These are phyloP conservation scores for Porodaedalea pini DNA, from an alignment of 1,284 basidiomycete species.

Conservation along the genomic window DNA sequence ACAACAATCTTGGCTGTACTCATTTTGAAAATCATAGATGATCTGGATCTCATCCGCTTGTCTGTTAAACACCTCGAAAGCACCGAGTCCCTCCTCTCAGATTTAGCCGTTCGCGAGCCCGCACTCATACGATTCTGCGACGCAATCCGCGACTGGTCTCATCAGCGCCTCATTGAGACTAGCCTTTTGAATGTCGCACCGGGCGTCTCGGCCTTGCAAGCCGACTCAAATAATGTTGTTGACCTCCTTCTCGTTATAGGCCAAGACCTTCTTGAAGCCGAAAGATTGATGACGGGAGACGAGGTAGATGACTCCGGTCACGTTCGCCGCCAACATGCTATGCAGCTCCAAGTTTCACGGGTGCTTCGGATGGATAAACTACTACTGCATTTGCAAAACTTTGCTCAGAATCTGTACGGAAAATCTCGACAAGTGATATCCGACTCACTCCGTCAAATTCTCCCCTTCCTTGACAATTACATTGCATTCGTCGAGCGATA, in stretches of 20 bases:
- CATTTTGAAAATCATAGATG: neutral
- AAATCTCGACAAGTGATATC: neutral
- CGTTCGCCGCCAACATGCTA: neutral
- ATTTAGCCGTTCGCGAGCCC: constrained; percentile 1
- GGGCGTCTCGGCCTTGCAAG: neutral
- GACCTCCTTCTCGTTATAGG: constrained; percentile 9
- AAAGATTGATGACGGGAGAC: too few relatives aligned
- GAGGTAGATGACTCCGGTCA: constrained; percentile 2
- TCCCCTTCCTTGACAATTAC: constrained; percentile 70
- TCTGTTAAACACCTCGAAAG: neutral
- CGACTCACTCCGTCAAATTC: constrained; percentile 36
- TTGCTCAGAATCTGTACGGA: neutral
- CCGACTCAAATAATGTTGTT: constrained; percentile 1
- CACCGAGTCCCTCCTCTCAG: neutral
- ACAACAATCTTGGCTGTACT: neutral
- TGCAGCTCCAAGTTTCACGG: neutral
- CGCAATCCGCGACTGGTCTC: neutral
- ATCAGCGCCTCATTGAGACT: neutral
- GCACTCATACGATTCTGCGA: constrained; percentile 7
- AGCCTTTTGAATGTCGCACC: neutral
- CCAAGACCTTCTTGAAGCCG: constrained; percentile 9
- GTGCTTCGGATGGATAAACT: constrained; percentile 31
- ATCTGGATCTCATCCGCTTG: neutral
- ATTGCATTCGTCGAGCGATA: constrained; percentile 50
- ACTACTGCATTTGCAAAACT: constrained; percentile 32